Evolutionary conservation across 2,329 filamentous ascomycete genomes (phyloP), one percentile per base, ranked within the genome.

Genomic region (Verticillium nubilum): DNA sequence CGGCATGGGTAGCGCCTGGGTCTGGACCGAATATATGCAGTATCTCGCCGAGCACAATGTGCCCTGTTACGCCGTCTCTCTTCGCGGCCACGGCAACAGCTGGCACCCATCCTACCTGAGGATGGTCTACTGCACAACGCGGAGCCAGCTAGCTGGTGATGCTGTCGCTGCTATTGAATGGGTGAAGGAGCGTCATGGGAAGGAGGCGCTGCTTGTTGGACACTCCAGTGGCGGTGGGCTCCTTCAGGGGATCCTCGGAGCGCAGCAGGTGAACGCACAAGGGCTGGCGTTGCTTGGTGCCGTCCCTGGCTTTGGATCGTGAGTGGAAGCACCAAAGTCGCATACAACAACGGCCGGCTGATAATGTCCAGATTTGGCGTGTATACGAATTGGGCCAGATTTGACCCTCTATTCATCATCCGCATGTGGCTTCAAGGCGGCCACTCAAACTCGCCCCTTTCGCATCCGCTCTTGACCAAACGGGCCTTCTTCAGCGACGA

Each of bases 211-310:
- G 12, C 72, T 84, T 9, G 73, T 82, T 1, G 80, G 78, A 4
- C 82, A 84, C 68, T 83, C 79, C 4, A 78, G 76, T 54, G 81
- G 81, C 5, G 81, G 78, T 5, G 80, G 79, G 0, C 66, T 84
- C 57, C 70, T 73, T 54, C 82, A 85, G 67, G 79, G 76, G 37
- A 67, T 82, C 5, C 67, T 85, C 6, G 76, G 74, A 6, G 71
- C 76, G 33, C 67, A 70, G 4, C 63, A 72, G 15, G 71, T 76
- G 9, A 71, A 64, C 37, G 78, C 79, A 5, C 74, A 74, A 54
- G 80, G 72, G 1, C 69, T 84, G 42, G 78, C 72, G 6, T 69
- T 84, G 42, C 66, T 80, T 28, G 80, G 73, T 12, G 76, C 76
- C 5, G 73, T 82, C 1, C 80, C 79, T 1, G 77, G 75, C 4